A percentile compares a stretch with the other conserved stretches of the same genome.
Evolutionary conservation across 495 filamentous ascomycete species (phyloP).

Genomic region (Collariella sp.): DNA sequence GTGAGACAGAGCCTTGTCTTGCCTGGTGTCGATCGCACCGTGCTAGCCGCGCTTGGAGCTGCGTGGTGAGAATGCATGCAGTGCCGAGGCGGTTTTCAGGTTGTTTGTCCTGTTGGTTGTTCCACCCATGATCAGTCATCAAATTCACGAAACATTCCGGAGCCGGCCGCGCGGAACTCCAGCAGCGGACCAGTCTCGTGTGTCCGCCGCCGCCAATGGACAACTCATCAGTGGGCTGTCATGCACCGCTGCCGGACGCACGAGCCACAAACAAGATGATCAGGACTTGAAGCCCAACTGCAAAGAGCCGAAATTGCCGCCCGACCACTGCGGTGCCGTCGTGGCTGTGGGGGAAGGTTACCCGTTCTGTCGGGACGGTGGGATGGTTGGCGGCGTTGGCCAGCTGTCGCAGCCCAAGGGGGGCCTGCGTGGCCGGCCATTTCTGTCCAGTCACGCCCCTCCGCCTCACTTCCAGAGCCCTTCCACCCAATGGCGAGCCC

Average conservation of each 20-base stretch:
- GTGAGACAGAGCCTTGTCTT: too few relatives aligned
- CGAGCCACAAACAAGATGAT: not conserved
- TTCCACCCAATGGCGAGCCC: conserved; percentile 1
- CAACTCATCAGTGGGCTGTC: conserved; percentile 10
- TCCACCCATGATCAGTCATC: too few relatives aligned
- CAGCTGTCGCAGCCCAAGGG: not conserved
- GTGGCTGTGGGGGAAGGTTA: not conserved
- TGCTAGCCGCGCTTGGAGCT: too few relatives aligned
- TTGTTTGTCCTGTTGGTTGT: too few relatives aligned
- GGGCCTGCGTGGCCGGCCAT: not conserved
- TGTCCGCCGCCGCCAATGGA: conserved; percentile 6
- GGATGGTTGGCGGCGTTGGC: not conserved
- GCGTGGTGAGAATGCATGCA: too few relatives aligned
- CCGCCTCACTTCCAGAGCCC: conserved; percentile 12
- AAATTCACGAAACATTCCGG: too few relatives aligned
- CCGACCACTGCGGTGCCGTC: not conserved
- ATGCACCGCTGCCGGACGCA: conserved; percentile 4
- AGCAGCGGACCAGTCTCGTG: conserved; percentile 11
- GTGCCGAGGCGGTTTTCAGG: too few relatives aligned
- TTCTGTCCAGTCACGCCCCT: conserved; percentile 11
- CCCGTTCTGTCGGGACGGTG: not conserved
- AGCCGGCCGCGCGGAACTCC: too few relatives aligned
- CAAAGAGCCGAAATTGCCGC: conserved; percentile 11
- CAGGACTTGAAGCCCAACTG: conserved; percentile 7
- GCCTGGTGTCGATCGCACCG: too few relatives aligned